These are phyloP conservation scores for Linum trigynum DNA, from an alignment of 345 rosid species.

Conservation along the genomic window DNA sequence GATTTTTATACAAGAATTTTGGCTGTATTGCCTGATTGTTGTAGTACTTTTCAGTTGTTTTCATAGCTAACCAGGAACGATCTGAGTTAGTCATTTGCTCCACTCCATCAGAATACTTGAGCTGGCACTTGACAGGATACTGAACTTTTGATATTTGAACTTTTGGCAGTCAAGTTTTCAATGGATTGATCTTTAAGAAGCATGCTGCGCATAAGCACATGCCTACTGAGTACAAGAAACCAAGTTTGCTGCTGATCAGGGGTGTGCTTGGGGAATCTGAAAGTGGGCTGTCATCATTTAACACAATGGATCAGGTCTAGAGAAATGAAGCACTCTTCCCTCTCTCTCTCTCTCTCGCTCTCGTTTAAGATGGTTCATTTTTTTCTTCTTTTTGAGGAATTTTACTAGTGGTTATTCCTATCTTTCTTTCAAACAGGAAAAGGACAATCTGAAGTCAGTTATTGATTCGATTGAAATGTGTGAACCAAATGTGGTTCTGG, in stretches of 20 bases:
- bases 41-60: background rate
- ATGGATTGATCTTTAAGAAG: constrained; percentile 87
- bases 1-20: constrained; percentile 12
- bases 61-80: background rate
- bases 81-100: too few relatives aligned
- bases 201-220: constrained; percentile 96
- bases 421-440: constrained; percentile 42
- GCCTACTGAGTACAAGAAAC: constrained; percentile 66
- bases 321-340: background rate
- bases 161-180: constrained; percentile 67
- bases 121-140: background rate
- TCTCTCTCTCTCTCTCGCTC: too few relatives aligned
- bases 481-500: constrained; percentile 74
- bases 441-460: constrained; percentile 44
- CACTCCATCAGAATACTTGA: too few relatives aligned
- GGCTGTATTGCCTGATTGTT: constrained; percentile 1
- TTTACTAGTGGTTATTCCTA: constrained; percentile 15
- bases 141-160: background rate
- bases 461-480: constrained; percentile 48
- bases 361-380: background rate
- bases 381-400: constrained; percentile 1
- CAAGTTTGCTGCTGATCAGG: constrained; percentile 58
- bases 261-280: constrained; percentile 74
- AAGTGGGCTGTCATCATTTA: constrained; percentile 63
- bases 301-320: constrained; percentile 58